A percentile compares a stretch with the other conserved stretches of the same genome.
Evolutionary conservation across 1,139 yeast genomes (phyloP).

Genomic region (Kurtzmaniella quercitrusa): DNA sequence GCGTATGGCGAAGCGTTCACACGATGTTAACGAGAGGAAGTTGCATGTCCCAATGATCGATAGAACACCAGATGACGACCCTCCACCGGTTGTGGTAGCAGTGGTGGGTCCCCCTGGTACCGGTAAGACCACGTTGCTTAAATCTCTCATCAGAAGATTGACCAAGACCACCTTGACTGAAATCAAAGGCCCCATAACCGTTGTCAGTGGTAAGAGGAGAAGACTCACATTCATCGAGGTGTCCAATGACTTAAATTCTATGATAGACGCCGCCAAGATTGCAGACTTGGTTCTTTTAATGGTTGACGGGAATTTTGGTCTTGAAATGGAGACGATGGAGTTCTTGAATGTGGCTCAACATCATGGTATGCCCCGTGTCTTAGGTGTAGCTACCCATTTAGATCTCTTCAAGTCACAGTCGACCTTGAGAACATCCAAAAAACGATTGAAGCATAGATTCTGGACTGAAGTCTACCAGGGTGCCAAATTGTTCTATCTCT

Average conservation of each 20-base stretch:
- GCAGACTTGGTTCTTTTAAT: slow-evolving; percentile 87
- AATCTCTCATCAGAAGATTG: slow-evolving; percentile 80
- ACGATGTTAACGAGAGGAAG: slow-evolving; percentile 81
- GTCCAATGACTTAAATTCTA: slow-evolving; percentile 85
- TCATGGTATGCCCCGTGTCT: slow-evolving; percentile 97
- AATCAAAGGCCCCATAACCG: slow-evolving; percentile 93
- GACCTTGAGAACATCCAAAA: slow-evolving; percentile 87
- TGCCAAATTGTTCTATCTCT: slow-evolving; percentile 88
- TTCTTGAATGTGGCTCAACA: slow-evolving; percentile 93
- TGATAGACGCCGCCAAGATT: slow-evolving; percentile 94
- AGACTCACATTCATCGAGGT: slow-evolving; percentile 92
- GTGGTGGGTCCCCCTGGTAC: slow-evolving; percentile 99
- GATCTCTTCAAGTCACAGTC: slow-evolving; percentile 89
- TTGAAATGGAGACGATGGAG: slow-evolving; percentile 99
- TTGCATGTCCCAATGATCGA: slow-evolving; percentile 97
- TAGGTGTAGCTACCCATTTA: slow-evolving; percentile 93
- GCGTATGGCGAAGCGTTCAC: slow-evolving; percentile 76
- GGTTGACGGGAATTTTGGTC: slow-evolving; percentile 96
- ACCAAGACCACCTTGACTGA: slow-evolving; percentile 86
- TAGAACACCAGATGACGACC: slow-evolving; percentile 94
- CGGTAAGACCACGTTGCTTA: slow-evolving; percentile 90
- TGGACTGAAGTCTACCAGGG: slow-evolving; percentile 99
- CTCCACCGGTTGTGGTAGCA: slow-evolving; percentile 94
- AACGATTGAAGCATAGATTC: slow-evolving; percentile 86
- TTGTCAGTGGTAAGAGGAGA: slow-evolving; percentile 94